Evolutionary conservation across 805 yeast genomes (phyloP).

Genomic region (Hanseniaspora lindneri): DNA sequence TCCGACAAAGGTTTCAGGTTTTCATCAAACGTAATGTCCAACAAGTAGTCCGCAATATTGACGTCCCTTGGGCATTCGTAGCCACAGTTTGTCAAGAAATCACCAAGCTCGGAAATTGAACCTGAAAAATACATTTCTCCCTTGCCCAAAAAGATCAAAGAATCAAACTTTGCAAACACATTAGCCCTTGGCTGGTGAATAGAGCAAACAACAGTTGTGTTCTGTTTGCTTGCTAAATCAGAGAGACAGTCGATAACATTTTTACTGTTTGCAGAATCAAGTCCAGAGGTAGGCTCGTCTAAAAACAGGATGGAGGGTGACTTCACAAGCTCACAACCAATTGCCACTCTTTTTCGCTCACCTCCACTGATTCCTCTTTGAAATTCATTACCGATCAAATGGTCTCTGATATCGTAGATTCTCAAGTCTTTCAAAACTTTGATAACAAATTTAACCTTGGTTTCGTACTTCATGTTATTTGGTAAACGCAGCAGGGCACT

Average conservation of each 20-base stretch:
- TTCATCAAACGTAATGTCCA: constrained; percentile 72
- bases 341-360: constrained; percentile 80
- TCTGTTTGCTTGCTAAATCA: constrained; percentile 62
- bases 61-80: constrained; percentile 78
- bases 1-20: constrained; percentile 19
- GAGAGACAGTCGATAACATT: constrained; percentile 81
- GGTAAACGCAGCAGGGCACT: constrained; percentile 86
- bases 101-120: constrained; percentile 58
- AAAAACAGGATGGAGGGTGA: constrained; percentile 71
- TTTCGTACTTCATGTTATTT: constrained; percentile 53
- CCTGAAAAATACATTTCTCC: constrained; percentile 87
- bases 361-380: constrained; percentile 80
- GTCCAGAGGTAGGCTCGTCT: constrained; percentile 92
- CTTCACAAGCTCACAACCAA: constrained; percentile 86
- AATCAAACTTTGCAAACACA: constrained; percentile 82
- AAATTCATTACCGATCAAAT: constrained; percentile 77
- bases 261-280: constrained; percentile 86
- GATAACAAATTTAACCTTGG: constrained; percentile 66
- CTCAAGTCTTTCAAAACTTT: constrained; percentile 81
- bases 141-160: constrained; percentile 63
- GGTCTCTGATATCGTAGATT: constrained; percentile 69
- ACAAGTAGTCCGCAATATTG: constrained; percentile 85
- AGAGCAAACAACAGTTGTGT: constrained; percentile 81
- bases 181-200: constrained; percentile 97
- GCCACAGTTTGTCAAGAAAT: constrained; percentile 64